phyloP scores from a whole-genome alignment of 176 grass and related monocot genomes.

The Carex cristatella region DNA sequence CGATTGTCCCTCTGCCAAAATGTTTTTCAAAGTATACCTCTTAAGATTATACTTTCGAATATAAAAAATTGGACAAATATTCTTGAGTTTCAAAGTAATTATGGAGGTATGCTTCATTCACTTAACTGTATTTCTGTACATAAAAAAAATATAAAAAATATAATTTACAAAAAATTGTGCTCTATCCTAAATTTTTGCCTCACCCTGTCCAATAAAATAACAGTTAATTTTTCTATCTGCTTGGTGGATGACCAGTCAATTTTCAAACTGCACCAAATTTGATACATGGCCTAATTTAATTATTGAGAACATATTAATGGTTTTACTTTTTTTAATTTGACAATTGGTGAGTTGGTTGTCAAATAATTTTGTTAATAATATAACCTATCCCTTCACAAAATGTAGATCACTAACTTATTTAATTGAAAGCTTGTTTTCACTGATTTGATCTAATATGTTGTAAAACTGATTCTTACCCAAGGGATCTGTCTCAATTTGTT shows the following conservation, averaged over 20 bases:
- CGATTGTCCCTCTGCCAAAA: too few species aligned
- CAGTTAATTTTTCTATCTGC: background rate
- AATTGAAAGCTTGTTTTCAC: background rate
- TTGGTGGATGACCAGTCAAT: background rate
- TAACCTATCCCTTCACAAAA: background rate
- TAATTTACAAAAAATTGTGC: too few species aligned
- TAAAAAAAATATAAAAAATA: too few species aligned
- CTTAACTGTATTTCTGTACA: too few species aligned
- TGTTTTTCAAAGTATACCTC: too few species aligned
- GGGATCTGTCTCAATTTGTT: background rate
- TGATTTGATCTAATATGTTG: background rate
- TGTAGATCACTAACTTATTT: background rate
- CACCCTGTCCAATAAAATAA: background rate
- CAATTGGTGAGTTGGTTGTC: background rate
- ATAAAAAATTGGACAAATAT: too few species aligned
- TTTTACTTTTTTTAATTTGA: background rate
- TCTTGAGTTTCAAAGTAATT: too few species aligned
- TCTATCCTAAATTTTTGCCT: too few species aligned
- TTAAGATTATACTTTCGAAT: too few species aligned
- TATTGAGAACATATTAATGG: background rate
- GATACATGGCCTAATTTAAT: background rate
- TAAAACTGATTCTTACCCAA: background rate
- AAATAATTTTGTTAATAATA: background rate
- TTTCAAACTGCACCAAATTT: background rate
- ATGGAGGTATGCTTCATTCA: too few species aligned